These are phyloP conservation scores for Mucor saturninus DNA, from an alignment of 371 early-diverging fungal species.

Conservation along the genomic window DNA sequence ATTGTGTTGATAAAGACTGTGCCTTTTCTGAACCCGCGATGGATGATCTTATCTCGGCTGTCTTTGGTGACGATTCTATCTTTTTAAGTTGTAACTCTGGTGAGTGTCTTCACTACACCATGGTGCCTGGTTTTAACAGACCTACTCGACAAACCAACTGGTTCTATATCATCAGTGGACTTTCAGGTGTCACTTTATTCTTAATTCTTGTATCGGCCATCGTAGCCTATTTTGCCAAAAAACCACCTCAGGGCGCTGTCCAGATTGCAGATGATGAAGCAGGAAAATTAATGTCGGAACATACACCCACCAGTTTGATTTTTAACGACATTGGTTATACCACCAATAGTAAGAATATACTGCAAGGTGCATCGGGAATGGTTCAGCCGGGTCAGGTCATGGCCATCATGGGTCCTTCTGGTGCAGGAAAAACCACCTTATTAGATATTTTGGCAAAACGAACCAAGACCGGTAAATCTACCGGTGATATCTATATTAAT, in stretches of 20 bases:
- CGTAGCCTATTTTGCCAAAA: conserved; percentile 48
- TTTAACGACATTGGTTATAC: conserved; percentile 73
- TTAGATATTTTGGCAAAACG: conserved; percentile 79
- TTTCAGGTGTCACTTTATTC: conserved; percentile 64
- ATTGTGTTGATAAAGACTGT: conserved; percentile 66
- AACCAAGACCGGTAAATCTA: conserved; percentile 60
- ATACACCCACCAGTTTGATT: conserved; percentile 68
- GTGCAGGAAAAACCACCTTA: conserved; percentile 73
- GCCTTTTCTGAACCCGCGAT: conserved; percentile 76
- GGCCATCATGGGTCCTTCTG: conserved; percentile 85
- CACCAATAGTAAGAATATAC: conserved; percentile 43
- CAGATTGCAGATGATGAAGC: conserved; percentile 62
- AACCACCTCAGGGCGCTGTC: conserved; percentile 31
- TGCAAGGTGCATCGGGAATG: conserved; percentile 70
- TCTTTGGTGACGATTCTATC: conserved; percentile 82
- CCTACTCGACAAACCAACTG: conserved; percentile 65
- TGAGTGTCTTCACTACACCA: conserved; percentile 88
- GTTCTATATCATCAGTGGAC: conserved; percentile 61
- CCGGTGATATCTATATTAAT: conserved; percentile 69
- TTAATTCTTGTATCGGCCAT: conserved; percentile 50
- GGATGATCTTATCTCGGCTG: conserved; percentile 70
- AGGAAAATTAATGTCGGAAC: conserved; percentile 75
- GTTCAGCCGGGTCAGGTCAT: conserved; percentile 84
- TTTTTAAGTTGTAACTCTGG: conserved; percentile 73
- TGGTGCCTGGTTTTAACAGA: conserved; percentile 80